Evolutionary conservation across 1,284 basidiomycete genomes (phyloP).

Genomic region (Afroboletus lepidellus): DNA sequence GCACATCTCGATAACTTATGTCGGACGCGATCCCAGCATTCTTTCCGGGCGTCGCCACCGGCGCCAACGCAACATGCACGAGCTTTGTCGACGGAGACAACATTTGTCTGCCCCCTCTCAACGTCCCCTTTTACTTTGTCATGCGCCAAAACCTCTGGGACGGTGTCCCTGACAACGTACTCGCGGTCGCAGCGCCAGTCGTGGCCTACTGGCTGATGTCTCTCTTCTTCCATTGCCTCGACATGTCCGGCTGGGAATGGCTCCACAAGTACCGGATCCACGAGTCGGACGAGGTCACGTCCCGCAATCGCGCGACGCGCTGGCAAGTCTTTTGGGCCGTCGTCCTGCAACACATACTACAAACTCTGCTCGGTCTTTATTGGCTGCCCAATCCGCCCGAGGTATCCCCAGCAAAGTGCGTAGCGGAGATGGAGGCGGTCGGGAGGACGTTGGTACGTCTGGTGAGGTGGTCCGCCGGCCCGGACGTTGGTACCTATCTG

Average conservation of each 20-base stretch:
- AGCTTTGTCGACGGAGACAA: constrained; percentile 26
- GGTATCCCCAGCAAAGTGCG: constrained; percentile 41
- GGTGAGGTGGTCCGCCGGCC: constrained; percentile 42
- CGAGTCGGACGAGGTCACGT: constrained; percentile 77
- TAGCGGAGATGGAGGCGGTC: constrained; percentile 44
- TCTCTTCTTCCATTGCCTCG: constrained; percentile 79
- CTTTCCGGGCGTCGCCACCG: constrained; percentile 3
- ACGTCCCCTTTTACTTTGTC: constrained; percentile 63
- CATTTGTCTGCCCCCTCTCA: constrained; percentile 26
- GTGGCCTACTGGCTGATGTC: constrained; percentile 88
- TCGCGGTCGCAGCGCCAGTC: constrained; percentile 77
- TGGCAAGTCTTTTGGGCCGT: constrained; percentile 77
- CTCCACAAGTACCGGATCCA: constrained; percentile 88
- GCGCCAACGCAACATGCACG: constrained; percentile 27
- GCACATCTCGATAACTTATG: constrained; percentile 12
- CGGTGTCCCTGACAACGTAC: constrained; percentile 68
- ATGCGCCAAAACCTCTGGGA: constrained; percentile 53
- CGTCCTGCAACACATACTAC: constrained; percentile 81
- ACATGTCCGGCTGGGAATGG: constrained; percentile 72
- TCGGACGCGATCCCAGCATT: constrained; percentile 9
- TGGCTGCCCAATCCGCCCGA: constrained; percentile 58
- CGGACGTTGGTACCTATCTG: constrained; percentile 30
- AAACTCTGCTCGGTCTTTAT: constrained; percentile 73
- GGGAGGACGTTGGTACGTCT: constrained; percentile 43
- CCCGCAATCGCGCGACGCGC: constrained; percentile 76